These are phyloP conservation scores for Verticillium tricorpus DNA, from an alignment of 2,329 filamentous ascomycete species.

Conservation along the genomic window DNA sequence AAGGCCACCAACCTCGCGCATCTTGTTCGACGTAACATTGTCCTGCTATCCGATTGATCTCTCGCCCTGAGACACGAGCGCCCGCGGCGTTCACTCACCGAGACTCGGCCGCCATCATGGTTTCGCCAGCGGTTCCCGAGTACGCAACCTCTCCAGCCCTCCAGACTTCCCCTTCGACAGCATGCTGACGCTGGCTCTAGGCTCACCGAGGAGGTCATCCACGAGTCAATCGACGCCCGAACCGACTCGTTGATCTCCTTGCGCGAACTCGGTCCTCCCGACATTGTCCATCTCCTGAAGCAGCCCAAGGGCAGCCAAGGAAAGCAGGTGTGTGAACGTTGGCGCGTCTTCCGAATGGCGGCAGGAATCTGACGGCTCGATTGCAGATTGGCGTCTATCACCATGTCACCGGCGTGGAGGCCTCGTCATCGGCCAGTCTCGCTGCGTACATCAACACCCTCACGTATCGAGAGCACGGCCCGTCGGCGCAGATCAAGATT, in stretches of 20 bases:
- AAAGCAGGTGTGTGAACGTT: conserved; percentile 40
- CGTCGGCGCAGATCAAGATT: conserved; percentile 69
- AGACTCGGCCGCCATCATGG: conserved; percentile 45
- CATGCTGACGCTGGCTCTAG: conserved; percentile 39
- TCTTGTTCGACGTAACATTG: not conserved
- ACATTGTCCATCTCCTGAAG: conserved; percentile 92
- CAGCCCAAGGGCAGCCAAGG: conserved; percentile 52
- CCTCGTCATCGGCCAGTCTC: conserved; percentile 92
- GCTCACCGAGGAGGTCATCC: conserved; percentile 87
- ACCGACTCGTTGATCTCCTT: conserved; percentile 83
- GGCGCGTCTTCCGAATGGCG: not conserved
- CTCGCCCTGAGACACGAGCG: not conserved
- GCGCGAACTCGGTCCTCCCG: conserved; percentile 90
- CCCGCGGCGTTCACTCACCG: not conserved
- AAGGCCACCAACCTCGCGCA: not conserved
- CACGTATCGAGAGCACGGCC: conserved; percentile 82
- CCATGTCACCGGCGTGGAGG: conserved; percentile 95
- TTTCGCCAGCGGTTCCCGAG: conserved; percentile 73
- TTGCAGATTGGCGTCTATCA: conserved; percentile 85
- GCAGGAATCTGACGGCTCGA: not conserved
- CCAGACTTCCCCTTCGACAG: not conserved
- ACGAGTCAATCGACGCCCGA: conserved; percentile 87
- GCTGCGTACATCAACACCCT: conserved; percentile 98
- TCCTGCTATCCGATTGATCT: not conserved
- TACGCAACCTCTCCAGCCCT: conserved; percentile 35